phyloP scores from a whole-genome alignment of 108 stramenopile species.

The Cylindrotheca fusiformis region DNA sequence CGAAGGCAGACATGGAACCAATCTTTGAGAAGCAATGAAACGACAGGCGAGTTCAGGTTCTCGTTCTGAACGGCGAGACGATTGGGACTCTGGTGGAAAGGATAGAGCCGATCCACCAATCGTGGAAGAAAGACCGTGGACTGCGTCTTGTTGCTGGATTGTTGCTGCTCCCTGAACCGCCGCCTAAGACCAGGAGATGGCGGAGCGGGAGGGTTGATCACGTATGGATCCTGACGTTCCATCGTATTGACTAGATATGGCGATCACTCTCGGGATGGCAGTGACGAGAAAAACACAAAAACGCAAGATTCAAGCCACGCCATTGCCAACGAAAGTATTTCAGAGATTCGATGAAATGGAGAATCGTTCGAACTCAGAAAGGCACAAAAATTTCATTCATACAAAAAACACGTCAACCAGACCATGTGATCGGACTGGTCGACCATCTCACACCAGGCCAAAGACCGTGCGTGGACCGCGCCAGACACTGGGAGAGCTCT shows the following conservation, averaged over 20 bases:
- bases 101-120: conserved; percentile 59
- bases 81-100: conserved; percentile 65
- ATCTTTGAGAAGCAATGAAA: conserved; percentile 38
- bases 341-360: no score
- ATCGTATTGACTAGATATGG: background rate
- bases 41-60: background rate
- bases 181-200: background rate
- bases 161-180: background rate
- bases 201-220: background rate
- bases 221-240: background rate
- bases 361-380: no score
- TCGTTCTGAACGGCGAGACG: conserved; percentile 31
- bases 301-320: no score
- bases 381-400: no score
- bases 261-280: no score
- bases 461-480: no score
- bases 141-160: background rate
- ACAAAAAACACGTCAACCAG: no score
- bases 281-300: no score
- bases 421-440: no score
- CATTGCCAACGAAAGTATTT: no score
- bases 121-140: conserved; percentile 40
- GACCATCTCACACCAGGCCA: no score
- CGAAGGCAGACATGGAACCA: conserved; percentile 83
- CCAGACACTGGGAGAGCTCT: no score